Conservation (phyloP, 305 asterid species). For the Solanum hybrid region DNA sequence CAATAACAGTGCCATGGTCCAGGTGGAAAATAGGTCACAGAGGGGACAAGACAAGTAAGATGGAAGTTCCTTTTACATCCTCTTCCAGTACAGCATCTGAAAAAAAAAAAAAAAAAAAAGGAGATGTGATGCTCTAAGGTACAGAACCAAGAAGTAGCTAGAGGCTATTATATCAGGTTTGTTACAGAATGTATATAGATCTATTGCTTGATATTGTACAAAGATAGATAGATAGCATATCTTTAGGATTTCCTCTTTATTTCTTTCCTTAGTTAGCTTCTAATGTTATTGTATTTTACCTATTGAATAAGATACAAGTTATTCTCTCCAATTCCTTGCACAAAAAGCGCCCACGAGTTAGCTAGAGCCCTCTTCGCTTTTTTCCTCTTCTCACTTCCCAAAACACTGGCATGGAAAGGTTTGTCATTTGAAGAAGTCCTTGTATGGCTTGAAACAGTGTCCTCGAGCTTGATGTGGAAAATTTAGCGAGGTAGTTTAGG, state of each 20-base stretch:
- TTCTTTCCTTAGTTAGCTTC: background rate
- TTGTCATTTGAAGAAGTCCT: background rate
- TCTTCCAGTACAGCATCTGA: constrained; percentile 14
- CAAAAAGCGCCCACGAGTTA: background rate
- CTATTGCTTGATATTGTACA: background rate
- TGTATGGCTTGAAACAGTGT: background rate
- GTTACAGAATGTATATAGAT: background rate
- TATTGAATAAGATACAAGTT: background rate
- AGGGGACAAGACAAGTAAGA: constrained; percentile 21
- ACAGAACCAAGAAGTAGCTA: background rate
- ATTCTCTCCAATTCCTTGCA: background rate
- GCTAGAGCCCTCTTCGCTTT: background rate
- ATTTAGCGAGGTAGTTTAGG: background rate
- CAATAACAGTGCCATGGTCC: constrained; percentile 24
- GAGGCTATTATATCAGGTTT: background rate
- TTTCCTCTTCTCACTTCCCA: background rate
- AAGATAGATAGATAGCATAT: background rate
- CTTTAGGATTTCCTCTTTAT: background rate
- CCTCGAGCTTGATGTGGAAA: background rate
- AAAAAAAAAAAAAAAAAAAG: background rate
- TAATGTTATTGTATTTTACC: background rate
- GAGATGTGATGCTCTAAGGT: background rate
- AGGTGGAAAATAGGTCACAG: constrained; percentile 11
- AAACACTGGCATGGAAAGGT: background rate
- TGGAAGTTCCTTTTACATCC: constrained; percentile 29